A percentile compares a stretch with the other conserved stretches of the same genome.
phyloP scores from a whole-genome alignment of 2,329 filamentous ascomycete species.

The Biscogniauxia sp. region DNA sequence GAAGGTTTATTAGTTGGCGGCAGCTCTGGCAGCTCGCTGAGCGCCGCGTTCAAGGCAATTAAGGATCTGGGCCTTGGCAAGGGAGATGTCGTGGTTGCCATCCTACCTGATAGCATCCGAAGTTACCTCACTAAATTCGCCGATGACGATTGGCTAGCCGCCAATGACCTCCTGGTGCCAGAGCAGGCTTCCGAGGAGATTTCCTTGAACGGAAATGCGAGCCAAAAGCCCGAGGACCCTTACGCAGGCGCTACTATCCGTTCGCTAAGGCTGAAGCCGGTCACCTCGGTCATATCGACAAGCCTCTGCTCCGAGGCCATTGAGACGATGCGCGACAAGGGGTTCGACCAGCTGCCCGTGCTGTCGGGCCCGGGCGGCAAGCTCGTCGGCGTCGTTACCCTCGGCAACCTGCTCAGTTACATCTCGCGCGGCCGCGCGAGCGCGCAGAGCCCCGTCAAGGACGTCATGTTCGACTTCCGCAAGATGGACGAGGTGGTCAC shows the following conservation, averaged over 20 bases:
- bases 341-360: constrained; percentile 96
- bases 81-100: constrained; percentile 84
- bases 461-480: constrained; percentile 96
- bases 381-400: constrained; percentile 88
- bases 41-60: constrained; percentile 73
- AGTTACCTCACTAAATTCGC: constrained; percentile 98
- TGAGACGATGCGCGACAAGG: constrained; percentile 97
- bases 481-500: constrained; percentile 86
- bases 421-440: constrained; percentile 80
- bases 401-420: constrained; percentile 90
- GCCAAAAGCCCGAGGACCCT: constrained; percentile 53
- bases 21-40: constrained; percentile 88
- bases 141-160: constrained; percentile 97
- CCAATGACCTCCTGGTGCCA: constrained; percentile 82
- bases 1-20: constrained; percentile 93
- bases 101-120: constrained; percentile 92
- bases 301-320: constrained; percentile 82
- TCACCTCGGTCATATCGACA: constrained; percentile 75
- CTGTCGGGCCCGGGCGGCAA: constrained; percentile 65
- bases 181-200: constrained; percentile 48
- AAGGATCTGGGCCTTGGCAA: constrained; percentile 75
- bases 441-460: constrained; percentile 69
- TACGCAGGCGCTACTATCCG: constrained; percentile 78
- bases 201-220: constrained; percentile 30
- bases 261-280: constrained; percentile 84